Conservation (phyloP, 2,329 filamentous ascomycete species). For the Fusarium falciforme region DNA sequence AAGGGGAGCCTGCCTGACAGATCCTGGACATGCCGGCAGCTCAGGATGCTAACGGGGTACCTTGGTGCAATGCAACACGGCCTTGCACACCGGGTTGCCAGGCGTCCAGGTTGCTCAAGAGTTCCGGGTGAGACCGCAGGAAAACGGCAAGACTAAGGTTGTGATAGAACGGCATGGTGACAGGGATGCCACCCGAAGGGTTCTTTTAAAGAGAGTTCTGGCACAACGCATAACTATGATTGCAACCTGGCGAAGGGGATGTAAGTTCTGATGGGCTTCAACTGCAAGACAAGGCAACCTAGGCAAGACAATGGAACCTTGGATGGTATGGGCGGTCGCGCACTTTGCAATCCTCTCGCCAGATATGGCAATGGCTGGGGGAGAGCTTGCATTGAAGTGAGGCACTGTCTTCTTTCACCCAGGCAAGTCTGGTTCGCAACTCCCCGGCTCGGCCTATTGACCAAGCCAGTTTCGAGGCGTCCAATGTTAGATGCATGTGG, state of each 20-base stretch:
- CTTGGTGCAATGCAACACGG: not conserved
- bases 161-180: conserved; percentile 27
- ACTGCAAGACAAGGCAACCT: not conserved
- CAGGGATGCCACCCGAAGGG: conserved; percentile 24
- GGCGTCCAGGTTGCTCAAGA: not conserved
- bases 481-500: not conserved
- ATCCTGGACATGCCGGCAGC: not conserved
- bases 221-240: conserved; percentile 6
- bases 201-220: conserved; percentile 22
- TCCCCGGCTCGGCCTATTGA: conserved; percentile 21
- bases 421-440: conserved; percentile 4
- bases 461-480: conserved; percentile 21
- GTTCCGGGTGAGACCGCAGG: conserved; percentile 30
- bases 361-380: not conserved
- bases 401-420: not conserved
- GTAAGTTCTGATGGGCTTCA: not conserved
- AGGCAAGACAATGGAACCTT: not conserved
- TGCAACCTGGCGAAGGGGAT: not conserved
- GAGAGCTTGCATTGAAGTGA: not conserved
- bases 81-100: not conserved
- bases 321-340: not conserved
- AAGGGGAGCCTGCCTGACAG: not conserved
- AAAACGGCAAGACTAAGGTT: conserved; percentile 9
- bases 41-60: not conserved
- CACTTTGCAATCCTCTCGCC: not conserved